phyloP scores from a whole-genome alignment of 768 basidiomycete genomes.

The Trichaptum fuscoviolaceum region DNA sequence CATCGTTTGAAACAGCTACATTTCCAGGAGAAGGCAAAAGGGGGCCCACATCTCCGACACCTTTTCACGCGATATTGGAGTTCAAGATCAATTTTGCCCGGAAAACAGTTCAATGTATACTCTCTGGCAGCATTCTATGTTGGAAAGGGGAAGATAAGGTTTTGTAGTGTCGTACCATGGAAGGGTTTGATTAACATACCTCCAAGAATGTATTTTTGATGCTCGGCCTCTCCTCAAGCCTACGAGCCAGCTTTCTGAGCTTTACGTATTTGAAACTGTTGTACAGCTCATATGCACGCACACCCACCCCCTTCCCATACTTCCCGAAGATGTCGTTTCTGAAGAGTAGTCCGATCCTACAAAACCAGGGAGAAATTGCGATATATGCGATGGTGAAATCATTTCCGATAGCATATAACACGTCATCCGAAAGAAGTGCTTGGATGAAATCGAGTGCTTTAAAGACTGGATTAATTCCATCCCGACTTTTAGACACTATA shows the following conservation, averaged over 20 bases:
- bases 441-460: conserved; percentile 44
- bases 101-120: no score
- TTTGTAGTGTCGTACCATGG: no score
- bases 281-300: conserved; percentile 36
- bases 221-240: conserved; percentile 48
- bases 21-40: no score
- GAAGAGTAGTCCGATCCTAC: conserved; percentile 39
- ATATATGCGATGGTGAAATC: conserved; percentile 60
- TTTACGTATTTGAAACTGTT: conserved; percentile 44
- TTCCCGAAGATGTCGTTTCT: conserved; percentile 44
- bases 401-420: conserved; percentile 31
- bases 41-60: no score
- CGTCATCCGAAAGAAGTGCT: conserved; percentile 39
- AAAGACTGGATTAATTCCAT: conserved; percentile 31
- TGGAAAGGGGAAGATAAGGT: no score
- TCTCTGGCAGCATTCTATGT: no score
- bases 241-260: conserved; percentile 42
- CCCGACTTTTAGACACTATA: conserved; percentile 30
- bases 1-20: no score
- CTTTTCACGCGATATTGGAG: no score
- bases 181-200: conserved; percentile 28
- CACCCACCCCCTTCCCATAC: conserved; percentile 44
- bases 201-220: conserved; percentile 48
- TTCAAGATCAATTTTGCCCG: no score
- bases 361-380: conserved; percentile 55